A percentile compares a stretch with the other conserved stretches of the same genome.
Conservation (phyloP, 2,329 filamentous ascomycete species). For the Epichloe scottii region DNA sequence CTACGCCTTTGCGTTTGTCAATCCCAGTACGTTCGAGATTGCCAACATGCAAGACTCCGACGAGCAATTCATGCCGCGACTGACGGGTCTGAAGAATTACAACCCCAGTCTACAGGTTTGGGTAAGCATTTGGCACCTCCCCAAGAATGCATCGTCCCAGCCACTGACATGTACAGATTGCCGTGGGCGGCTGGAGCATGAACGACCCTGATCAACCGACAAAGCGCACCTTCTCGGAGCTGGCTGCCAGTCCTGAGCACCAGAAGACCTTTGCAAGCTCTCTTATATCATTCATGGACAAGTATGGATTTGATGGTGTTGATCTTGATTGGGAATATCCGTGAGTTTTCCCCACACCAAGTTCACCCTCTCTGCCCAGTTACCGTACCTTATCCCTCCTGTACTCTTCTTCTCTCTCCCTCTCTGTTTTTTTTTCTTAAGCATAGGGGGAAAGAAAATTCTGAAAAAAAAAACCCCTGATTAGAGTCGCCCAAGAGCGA, state of each 20-base stretch:
- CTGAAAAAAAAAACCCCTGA: too few relatives aligned
- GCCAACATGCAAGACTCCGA: not conserved
- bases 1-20: constrained; percentile 19
- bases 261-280: not conserved
- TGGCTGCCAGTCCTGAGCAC: constrained; percentile 5
- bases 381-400: too few relatives aligned
- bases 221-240: not conserved
- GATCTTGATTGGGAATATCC: constrained; percentile 4
- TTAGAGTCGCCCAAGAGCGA: constrained; percentile 10
- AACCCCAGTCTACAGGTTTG: not conserved
- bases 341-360: not conserved
- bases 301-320: not conserved
- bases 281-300: not conserved
- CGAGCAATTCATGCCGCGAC: too few relatives aligned
- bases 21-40: not conserved
- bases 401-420: too few relatives aligned
- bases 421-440: too few relatives aligned
- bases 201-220: constrained; percentile 6
- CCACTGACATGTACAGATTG: not conserved
- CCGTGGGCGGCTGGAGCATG: not conserved
- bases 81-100: not conserved
- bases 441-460: too few relatives aligned
- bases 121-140: not conserved
- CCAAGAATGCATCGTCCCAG: not conserved
- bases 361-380: too few relatives aligned